phyloP scores from a whole-genome alignment of 768 basidiomycete genomes.

The Podaxis carcinomalis region DNA sequence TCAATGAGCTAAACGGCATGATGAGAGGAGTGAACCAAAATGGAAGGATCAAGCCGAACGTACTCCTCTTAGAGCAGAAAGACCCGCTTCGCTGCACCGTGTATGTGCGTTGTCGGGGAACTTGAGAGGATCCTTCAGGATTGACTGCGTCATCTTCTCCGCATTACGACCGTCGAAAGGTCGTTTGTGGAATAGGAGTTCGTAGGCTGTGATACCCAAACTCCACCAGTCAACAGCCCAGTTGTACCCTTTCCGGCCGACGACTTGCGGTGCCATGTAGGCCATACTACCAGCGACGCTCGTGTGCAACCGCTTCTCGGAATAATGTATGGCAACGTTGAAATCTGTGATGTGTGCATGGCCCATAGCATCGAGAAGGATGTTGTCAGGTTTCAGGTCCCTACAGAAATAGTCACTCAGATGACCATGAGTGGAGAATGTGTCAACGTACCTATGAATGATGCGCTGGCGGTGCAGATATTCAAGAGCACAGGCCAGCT shows the following conservation, averaged over 20 bases:
- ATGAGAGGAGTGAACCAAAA: constrained; percentile 16
- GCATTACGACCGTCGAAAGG: constrained; percentile 90
- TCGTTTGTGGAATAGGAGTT: constrained; percentile 76
- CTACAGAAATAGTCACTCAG: constrained; percentile 32
- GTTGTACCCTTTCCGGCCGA: constrained; percentile 87
- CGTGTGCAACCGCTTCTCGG: constrained; percentile 81
- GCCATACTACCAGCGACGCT: constrained; percentile 98
- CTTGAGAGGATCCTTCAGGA: constrained; percentile 71
- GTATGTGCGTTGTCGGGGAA: constrained; percentile 68
- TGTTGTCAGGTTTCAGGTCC: constrained; percentile 96
- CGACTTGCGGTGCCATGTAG: constrained; percentile 99
- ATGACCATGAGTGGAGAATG: constrained; percentile 1
- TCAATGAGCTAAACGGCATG: constrained; percentile 66
- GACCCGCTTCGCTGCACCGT: constrained; percentile 62
- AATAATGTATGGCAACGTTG: constrained; percentile 98
- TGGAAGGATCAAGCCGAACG: constrained; percentile 20
- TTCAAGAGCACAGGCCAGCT: constrained; percentile 77
- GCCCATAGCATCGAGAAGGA: constrained; percentile 88
- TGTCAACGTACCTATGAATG: constrained; percentile 76
- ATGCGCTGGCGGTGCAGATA: constrained; percentile 92
- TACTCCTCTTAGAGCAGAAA: constrained; percentile 66
- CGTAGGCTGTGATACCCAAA: constrained; percentile 85
- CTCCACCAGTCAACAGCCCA: constrained; percentile 97
- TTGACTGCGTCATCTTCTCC: constrained; percentile 84
- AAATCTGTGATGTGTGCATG: constrained; percentile 98